phyloP scores from a whole-genome alignment of 169 alveolate genomes.

The Babesia bovis region DNA sequence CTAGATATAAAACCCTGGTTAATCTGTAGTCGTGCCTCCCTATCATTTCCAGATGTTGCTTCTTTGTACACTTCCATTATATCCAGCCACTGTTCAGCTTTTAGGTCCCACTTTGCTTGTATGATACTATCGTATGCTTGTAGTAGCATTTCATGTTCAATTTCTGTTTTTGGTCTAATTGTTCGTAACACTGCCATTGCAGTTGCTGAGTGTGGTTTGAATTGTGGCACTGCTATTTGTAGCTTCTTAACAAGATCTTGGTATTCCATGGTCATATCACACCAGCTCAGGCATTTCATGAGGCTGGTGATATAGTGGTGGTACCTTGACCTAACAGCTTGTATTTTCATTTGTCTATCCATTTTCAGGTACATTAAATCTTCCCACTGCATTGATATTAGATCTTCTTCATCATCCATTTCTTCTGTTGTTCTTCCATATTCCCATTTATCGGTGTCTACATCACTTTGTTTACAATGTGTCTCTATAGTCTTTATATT shows the following conservation, averaged over 20 bases:
- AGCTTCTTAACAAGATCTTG: background rate
- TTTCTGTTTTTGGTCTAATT: slow-evolving; percentile 5
- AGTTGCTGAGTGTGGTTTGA: background rate
- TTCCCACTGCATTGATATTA: background rate
- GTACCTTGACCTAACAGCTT: slow-evolving; percentile 2
- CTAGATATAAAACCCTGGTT: background rate
- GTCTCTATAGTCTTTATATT: background rate
- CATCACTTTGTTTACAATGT: background rate
- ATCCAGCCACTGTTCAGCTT: slow-evolving; percentile 18
- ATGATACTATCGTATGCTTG: background rate
- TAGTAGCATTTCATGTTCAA: background rate
- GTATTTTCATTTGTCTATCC: background rate
- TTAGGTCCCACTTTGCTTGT: background rate
- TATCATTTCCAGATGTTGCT: background rate
- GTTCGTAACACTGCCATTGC: slow-evolving; percentile 25
- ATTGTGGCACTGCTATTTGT: background rate
- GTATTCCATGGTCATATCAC: slow-evolving; percentile 5
- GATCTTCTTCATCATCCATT: background rate
- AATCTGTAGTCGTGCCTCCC: background rate
- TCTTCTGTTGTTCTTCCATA: background rate
- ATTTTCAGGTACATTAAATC: background rate
- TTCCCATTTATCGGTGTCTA: slow-evolving; percentile 2
- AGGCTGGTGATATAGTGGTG: slow-evolving; percentile 11
- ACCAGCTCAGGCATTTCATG: slow-evolving; percentile 24
- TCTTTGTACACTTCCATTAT: slow-evolving; percentile 1